Evolutionary conservation across 495 filamentous ascomycete genomes (phyloP), one percentile per base, ranked within the genome.

Genomic region (Neurospora sp.): DNA sequence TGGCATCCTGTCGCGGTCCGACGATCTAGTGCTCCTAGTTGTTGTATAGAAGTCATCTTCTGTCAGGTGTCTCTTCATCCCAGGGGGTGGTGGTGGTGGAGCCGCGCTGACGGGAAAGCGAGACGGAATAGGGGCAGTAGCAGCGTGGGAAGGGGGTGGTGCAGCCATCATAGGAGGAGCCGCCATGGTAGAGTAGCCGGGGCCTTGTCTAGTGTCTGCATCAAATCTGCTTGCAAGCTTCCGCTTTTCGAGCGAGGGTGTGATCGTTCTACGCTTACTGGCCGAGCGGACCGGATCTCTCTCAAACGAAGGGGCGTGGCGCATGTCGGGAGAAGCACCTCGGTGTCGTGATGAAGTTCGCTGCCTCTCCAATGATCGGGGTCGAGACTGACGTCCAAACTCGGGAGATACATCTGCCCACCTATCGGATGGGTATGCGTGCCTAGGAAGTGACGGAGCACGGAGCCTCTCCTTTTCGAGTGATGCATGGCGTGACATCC

Each of bases 171-270:
- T 69, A 9, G 77, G 77, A 8, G 74, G 66, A 37, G 74, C 71
- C 23, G 75, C 70, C 39, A 71, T 70, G 27, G 70, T 71, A 3
- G 73, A 72, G 39, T 77, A 70, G 12, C 69, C 62, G 18, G 74
- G 77, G 31, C 39, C 72, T 10, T 77, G 76, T 54, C 79, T 75
- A 71, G 71, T 79, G 18, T 83, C 84, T 23, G 81, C 77, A 38
- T 84, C 84, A 74, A 86, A 83, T 59, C 85, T 79, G 71, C 81
- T 82, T 18, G 82, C 84, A 20, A 86, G 54, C 27, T 31, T 66
- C 27, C 54, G 54, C 54, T 66, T 66, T 37, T 66, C 54, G 27
- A 66, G 23, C 27, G 54, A 27, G 27, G 54, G 27, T 66, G 54
- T 35, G 12, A 66, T 35, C 54, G 54, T 66, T 66, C 27, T 66